These are phyloP conservation scores for Sodiomyces alkalinus DNA, from an alignment of 2,329 filamentous ascomycete species.

Conservation along the genomic window DNA sequence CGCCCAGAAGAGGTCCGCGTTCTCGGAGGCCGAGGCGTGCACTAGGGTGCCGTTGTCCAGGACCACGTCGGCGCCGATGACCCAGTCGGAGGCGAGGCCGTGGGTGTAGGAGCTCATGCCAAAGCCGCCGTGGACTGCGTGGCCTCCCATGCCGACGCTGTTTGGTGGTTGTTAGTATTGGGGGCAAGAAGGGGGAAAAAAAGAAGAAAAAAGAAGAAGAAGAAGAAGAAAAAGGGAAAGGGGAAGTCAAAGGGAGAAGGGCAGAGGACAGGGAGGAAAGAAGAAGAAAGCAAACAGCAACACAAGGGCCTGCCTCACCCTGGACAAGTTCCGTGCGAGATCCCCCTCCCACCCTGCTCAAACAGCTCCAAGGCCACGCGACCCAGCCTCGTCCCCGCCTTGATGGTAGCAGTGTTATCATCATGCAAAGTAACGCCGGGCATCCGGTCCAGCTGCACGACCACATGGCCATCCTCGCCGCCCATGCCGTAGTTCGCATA, in stretches of 20 bases:
- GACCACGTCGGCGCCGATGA: conserved; percentile 19
- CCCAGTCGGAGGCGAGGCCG: conserved; percentile 18
- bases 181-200: too few species aligned
- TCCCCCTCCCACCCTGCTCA: conserved; percentile 20
- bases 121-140: conserved; percentile 26
- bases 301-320: conserved; percentile 24
- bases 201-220: too few species aligned
- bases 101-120: conserved; percentile 11
- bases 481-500: conserved; percentile 33
- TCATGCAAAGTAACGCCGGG: conserved; percentile 26
- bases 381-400: conserved; percentile 34
- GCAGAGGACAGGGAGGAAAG: too few species aligned
- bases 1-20: conserved; percentile 27
- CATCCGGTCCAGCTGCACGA: conserved; percentile 30
- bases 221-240: too few species aligned
- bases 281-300: too few species aligned
- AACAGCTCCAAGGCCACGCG: conserved; percentile 25
- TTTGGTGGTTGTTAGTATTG: too few species aligned
- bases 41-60: conserved; percentile 19
- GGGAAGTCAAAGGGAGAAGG: too few species aligned
- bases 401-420: conserved; percentile 22
- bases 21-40: conserved; percentile 15
- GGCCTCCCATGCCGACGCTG: conserved; percentile 23
- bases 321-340: conserved; percentile 37
- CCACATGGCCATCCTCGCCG: conserved; percentile 30